Base-by-base conservation (phyloP, 139 green algal genomes). In the Limnomonas spitsbergensis region DNA sequence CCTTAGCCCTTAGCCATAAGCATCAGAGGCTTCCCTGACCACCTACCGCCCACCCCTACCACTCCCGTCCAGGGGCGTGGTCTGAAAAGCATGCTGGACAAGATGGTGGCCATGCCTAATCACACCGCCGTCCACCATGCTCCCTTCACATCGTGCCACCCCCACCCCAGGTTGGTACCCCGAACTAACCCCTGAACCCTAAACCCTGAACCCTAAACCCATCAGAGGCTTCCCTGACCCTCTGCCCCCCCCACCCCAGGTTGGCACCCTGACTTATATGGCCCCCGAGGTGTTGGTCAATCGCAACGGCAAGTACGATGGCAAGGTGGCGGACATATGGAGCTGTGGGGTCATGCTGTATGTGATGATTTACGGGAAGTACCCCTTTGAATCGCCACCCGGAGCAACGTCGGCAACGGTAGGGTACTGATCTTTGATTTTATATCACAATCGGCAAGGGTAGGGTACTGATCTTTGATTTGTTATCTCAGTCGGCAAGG, bases 341-440 rank as follows among this genome's bases (percentile, higher is more conserved):
- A 82, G 68, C 3, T 97, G 92, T 79, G 96, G 96, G 1, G 96
- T 99, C 24, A 98, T 97, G 85, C 90, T 99, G 74, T 99, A 98
- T 78, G 94, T 99, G 7, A 99, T 99, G 96, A 80, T 94, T 52
- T 93, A 92, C 36, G 93, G 93, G 14, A 84, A 89, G 36, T 99
- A 99, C 78, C 96, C 96, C 20, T 99, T 99, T 80, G 94, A 98
- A 78, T 82, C 87, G 56, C 85, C 89, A 6, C 68, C 68, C 36
- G 68, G 68, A 74, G 20, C 9, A 4, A 69, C 31, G 20, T 14
- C 34, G 56, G 20, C 56, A 14, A 69, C 31, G 56, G 56, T 54
- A 9, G 7, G 42, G 42, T 54, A 6, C 6, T 6, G 42, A 9
- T 54, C 42, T n/a, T n/a, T 27, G 42, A 9, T 6, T 54, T 54